Evolutionary conservation across 345 rosid species (phyloP).

Genomic region (Xanthoceras sorbifolium): DNA sequence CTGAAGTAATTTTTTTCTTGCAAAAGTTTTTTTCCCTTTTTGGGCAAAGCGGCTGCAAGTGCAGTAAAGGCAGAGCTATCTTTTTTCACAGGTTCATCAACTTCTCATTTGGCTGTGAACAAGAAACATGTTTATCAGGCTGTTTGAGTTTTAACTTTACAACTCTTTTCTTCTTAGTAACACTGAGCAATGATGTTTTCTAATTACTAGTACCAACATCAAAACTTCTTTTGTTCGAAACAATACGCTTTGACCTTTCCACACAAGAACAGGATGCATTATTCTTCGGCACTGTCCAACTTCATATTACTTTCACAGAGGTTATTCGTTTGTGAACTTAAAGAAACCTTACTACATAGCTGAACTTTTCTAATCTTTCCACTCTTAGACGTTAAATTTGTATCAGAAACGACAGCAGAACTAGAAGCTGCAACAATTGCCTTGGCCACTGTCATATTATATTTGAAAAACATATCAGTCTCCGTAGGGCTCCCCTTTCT

Average conservation of each 20-base stretch:
- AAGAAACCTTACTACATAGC: slow-evolving; percentile 34
- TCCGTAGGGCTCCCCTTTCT: slow-evolving; percentile 61
- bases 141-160: slow-evolving; percentile 53
- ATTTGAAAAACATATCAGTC: slow-evolving; percentile 86
- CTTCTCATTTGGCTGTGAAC: too few species aligned
- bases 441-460: slow-evolving; percentile 79
- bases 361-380: slow-evolving; percentile 50
- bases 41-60: slow-evolving; percentile 22
- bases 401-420: slow-evolving; percentile 32
- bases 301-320: slow-evolving; percentile 31
- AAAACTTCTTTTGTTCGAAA: slow-evolving; percentile 37
- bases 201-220: slow-evolving; percentile 33
- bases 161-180: slow-evolving; percentile 55
- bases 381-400: slow-evolving; percentile 42
- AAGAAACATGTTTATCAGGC: too few species aligned
- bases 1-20: slow-evolving; percentile 24
- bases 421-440: slow-evolving; percentile 47
- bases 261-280: slow-evolving; percentile 31
- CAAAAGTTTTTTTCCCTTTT: slow-evolving; percentile 26
- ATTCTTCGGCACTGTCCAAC: slow-evolving; percentile 24
- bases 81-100: too few species aligned
- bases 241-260: slow-evolving; percentile 26
- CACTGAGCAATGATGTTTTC: slow-evolving; percentile 35
- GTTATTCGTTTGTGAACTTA: slow-evolving; percentile 24
- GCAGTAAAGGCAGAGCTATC: slow-evolving; percentile 18